Percentiles rank a stretch among this genome's conserved stretches.
Conservation (phyloP, 2,329 filamentous ascomycete species). For the Lizonia empirigonia region DNA sequence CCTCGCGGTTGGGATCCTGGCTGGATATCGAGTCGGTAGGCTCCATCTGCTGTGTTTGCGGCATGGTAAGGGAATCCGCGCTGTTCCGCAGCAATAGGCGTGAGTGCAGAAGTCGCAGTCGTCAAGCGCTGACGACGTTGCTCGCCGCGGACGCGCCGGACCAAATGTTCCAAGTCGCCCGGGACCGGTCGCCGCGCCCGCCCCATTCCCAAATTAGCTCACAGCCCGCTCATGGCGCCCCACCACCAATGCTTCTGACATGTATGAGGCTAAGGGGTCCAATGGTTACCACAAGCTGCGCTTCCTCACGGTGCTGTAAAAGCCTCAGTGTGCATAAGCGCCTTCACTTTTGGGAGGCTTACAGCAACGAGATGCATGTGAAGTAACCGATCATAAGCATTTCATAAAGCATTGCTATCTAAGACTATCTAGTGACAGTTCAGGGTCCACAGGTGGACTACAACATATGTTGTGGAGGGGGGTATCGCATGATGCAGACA, state of each 20-base stretch:
- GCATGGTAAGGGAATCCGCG: constrained; percentile 48
- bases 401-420: constrained; percentile 10
- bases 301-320: no score
- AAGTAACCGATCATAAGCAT: neutral
- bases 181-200: constrained; percentile 29
- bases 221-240: constrained; percentile 24
- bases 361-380: no score
- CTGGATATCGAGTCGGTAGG: constrained; percentile 51
- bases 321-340: no score
- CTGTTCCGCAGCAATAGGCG: constrained; percentile 34
- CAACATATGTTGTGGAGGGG: constrained; percentile 26
- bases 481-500: constrained; percentile 29
- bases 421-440: constrained; percentile 11
- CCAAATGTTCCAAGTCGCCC: constrained; percentile 21
- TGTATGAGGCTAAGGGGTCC: neutral
- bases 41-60: constrained; percentile 53
- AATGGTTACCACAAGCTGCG: no score
- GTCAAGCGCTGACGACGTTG: constrained; percentile 23
- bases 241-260: constrained; percentile 7
- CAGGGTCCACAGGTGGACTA: constrained; percentile 17
- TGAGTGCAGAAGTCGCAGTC: constrained; percentile 21
- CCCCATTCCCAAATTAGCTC: constrained; percentile 32
- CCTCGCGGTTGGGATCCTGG: constrained; percentile 49
- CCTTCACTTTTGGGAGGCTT: no score
- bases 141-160: constrained; percentile 10